phyloP scores from a whole-genome alignment of 108 stramenopile species.

The Cyclostephanos invisitatus region DNA sequence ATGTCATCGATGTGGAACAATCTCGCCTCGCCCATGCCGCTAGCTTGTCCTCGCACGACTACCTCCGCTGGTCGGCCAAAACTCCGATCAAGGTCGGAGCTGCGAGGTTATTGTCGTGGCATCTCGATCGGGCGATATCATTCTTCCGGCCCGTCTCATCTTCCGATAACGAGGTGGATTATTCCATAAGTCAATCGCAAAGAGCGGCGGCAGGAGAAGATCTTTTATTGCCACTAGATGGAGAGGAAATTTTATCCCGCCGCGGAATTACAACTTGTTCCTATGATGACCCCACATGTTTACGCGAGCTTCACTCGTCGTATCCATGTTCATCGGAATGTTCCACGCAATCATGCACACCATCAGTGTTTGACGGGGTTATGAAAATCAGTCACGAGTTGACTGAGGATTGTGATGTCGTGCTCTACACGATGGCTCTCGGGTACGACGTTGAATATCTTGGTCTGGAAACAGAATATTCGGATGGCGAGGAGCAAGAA shows the following conservation, averaged over 20 bases:
- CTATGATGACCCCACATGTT: constrained; percentile 31
- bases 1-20: constrained; percentile 40
- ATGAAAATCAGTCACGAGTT: constrained; percentile 38
- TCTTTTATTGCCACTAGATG: constrained; percentile 18
- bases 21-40: constrained; percentile 32
- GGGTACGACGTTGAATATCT: constrained; percentile 56
- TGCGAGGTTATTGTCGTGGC: constrained; percentile 66
- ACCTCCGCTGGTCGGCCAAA: constrained; percentile 52
- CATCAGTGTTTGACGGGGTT: constrained; percentile 68
- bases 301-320: constrained; percentile 44
- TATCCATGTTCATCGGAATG: constrained; percentile 79
- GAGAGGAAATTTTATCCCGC: constrained; percentile 54
- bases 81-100: constrained; percentile 60
- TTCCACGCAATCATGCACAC: constrained; percentile 57
- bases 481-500: constrained; percentile 48
- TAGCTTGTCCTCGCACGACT: constrained; percentile 35
- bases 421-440: constrained; percentile 74
- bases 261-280: constrained; percentile 50
- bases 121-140: constrained; percentile 62
- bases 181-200: constrained; percentile 8
- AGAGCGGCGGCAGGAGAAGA: neutral
- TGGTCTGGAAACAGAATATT: constrained; percentile 54
- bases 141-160: constrained; percentile 42
- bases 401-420: constrained; percentile 71
- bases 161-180: constrained; percentile 20